phyloP scores from a whole-genome alignment of 495 filamentous ascomycete genomes.

The Podospora pseudopauciseta region DNA sequence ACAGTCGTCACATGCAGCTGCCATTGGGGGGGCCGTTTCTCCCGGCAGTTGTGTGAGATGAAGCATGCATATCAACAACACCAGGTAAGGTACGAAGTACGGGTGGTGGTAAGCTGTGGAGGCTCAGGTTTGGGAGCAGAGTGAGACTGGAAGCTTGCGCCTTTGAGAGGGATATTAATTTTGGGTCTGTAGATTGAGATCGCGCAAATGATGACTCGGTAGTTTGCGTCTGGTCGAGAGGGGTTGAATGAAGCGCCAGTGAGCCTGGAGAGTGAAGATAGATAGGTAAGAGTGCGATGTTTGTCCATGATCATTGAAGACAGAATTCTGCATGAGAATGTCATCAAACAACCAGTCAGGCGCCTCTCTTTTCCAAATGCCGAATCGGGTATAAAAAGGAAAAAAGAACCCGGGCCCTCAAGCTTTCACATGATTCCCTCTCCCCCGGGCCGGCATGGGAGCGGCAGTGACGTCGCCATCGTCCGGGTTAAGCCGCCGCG shows the following conservation, averaged over 20 bases:
- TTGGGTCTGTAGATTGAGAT: not conserved
- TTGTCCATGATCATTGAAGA: no score
- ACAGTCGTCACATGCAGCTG: not conserved
- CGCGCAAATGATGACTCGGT: not conserved
- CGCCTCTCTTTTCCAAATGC: not conserved
- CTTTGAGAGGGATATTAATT: not conserved
- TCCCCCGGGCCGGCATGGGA: not conserved
- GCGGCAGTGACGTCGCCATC: slow-evolving; percentile 23
- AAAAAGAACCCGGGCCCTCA: not conserved
- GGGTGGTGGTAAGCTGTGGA: not conserved
- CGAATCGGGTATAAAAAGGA: not conserved
- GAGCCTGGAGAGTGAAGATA: no score
- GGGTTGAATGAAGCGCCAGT: not conserved
- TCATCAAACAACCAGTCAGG: not conserved
- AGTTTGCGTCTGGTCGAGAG: not conserved
- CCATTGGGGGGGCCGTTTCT: not conserved
- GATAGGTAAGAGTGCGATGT: no score
- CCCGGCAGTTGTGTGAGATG: no score
- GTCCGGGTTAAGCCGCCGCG: not conserved
- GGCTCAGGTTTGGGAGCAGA: not conserved
- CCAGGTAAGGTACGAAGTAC: not conserved
- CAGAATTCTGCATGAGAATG: not conserved
- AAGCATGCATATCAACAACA: not conserved
- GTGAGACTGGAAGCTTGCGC: not conserved
- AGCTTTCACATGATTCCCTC: slow-evolving; percentile 18